Percentiles rank a stretch among this genome's conserved stretches.
These are phyloP conservation scores for Xerocomus spinulosus DNA, from an alignment of 768 basidiomycete genomes.

Conservation along the genomic window DNA sequence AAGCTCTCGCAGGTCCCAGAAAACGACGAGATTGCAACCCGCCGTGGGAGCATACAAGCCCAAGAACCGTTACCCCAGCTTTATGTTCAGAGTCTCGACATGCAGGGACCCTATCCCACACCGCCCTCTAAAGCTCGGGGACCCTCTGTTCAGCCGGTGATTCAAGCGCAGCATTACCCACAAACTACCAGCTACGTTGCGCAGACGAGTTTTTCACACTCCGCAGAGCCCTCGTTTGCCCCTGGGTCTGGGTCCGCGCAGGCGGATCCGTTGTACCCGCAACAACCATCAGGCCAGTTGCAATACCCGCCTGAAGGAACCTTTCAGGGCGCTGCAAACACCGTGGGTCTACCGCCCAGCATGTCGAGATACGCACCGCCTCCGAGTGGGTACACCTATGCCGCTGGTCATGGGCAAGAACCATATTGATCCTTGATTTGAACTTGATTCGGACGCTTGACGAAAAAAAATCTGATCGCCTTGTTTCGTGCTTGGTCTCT, in stretches of 20 bases:
- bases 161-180: conserved; percentile 18
- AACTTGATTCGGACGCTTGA: conserved; percentile 1
- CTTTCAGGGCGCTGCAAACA: conserved; percentile 11
- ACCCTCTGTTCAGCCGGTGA: conserved; percentile 14
- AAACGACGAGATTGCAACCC: conserved; percentile 19
- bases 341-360: conserved; percentile 11
- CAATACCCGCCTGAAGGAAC: conserved; percentile 19
- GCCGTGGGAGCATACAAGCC: conserved; percentile 26
- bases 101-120: conserved; percentile 13
- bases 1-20: conserved; percentile 23
- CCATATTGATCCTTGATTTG: conserved; percentile 18
- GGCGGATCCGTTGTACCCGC: conserved; percentile 11
- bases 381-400: conserved; percentile 18
- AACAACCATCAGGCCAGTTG: conserved; percentile 7
- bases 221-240: conserved; percentile 16
- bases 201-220: conserved; percentile 7
- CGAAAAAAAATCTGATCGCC: conserved; percentile 1
- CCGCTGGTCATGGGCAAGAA: conserved; percentile 22
- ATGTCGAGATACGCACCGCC: conserved; percentile 19
- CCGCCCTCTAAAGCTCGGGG: conserved; percentile 16
- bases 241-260: conserved; percentile 11
- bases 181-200: conserved; percentile 12
- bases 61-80: conserved; percentile 22
- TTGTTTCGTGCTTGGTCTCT: not conserved
- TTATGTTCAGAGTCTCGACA: conserved; percentile 18